Conservation (phyloP, 495 filamentous ascomycete genomes). For the Xylaria curta region DNA sequence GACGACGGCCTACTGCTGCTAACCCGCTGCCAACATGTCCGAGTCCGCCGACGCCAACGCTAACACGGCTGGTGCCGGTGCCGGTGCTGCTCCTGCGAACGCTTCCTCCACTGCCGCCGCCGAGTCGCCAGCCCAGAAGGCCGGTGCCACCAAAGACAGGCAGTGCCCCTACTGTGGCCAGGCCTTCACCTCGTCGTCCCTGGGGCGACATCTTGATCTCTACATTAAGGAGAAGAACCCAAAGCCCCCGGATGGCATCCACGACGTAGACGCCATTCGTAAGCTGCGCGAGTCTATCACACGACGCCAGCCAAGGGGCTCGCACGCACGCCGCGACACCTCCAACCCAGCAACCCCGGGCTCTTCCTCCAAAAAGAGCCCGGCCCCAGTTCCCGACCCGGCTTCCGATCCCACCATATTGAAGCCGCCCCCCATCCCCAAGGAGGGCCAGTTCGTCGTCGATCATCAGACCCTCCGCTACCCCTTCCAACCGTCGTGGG, state of each 20-base stretch:
- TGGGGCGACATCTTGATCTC: conserved; percentile 90
- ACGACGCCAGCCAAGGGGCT: conserved; percentile 73
- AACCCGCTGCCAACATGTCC: conserved; percentile 10
- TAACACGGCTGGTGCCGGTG: not conserved
- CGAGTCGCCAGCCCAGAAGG: conserved; percentile 44
- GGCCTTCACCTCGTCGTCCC: conserved; percentile 86
- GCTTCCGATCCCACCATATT: conserved; percentile 23
- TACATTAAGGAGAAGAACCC: conserved; percentile 89
- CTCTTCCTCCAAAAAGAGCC: conserved; percentile 39
- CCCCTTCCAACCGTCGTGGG: conserved; percentile 66
- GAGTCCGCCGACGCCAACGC: conserved; percentile 19
- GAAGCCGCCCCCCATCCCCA: conserved; percentile 42
- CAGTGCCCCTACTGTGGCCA: conserved; percentile 85
- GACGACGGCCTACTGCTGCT: not conserved
- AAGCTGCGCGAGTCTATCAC: conserved; percentile 83
- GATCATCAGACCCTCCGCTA: conserved; percentile 62
- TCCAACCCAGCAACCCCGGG: conserved; percentile 56
- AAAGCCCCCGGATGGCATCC: conserved; percentile 80
- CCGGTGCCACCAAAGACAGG: conserved; percentile 70
- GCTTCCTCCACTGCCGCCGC: conserved; percentile 30
- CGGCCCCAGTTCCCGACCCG: conserved; percentile 30
- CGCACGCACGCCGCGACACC: conserved; percentile 57
- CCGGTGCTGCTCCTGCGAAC: conserved; percentile 4
- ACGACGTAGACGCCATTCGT: conserved; percentile 86
- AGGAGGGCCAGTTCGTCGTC: conserved; percentile 49